Conservation (phyloP, 129 eudicot genomes). For the Flaveria robusta region DNA sequence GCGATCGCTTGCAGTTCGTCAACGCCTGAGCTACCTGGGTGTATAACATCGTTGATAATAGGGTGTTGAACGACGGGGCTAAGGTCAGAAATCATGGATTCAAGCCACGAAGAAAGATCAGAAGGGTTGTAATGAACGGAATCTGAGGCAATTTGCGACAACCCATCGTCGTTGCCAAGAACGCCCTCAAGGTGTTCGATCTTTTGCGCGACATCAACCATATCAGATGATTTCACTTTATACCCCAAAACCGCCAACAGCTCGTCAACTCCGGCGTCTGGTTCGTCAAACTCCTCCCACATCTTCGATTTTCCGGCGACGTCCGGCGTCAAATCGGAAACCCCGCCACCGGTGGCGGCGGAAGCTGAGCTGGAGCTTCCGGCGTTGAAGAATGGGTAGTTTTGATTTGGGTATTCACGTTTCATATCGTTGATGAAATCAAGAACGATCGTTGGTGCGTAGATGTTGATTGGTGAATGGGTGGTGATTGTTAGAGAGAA, state of each 20-base stretch:
- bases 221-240: constrained; percentile 65
- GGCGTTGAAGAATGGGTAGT: background rate
- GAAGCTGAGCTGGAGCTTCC: constrained; percentile 15
- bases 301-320: constrained; percentile 28
- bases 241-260: constrained; percentile 66
- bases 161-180: constrained; percentile 55
- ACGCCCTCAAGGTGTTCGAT: constrained; percentile 65
- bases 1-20: constrained; percentile 58
- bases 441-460: too few species aligned
- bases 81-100: constrained; percentile 62
- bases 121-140: constrained; percentile 81
- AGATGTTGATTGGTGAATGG: too few species aligned
- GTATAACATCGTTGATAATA: background rate
- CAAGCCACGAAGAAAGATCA: constrained; percentile 65
- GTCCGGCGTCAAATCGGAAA: too few species aligned
- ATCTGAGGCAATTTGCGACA: constrained; percentile 49
- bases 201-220: constrained; percentile 71
- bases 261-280: constrained; percentile 67
- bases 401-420: constrained; percentile 21
- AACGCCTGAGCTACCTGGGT: constrained; percentile 24
- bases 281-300: constrained; percentile 40
- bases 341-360: constrained; percentile 2
- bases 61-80: constrained; percentile 23
- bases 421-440: constrained; percentile 26
- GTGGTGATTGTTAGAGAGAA: constrained; percentile 11